Percentiles rank a stretch among this genome's conserved stretches.
Evolutionary conservation across 345 rosid species (phyloP).

Genomic region (Eucalyptus tenuipes): DNA sequence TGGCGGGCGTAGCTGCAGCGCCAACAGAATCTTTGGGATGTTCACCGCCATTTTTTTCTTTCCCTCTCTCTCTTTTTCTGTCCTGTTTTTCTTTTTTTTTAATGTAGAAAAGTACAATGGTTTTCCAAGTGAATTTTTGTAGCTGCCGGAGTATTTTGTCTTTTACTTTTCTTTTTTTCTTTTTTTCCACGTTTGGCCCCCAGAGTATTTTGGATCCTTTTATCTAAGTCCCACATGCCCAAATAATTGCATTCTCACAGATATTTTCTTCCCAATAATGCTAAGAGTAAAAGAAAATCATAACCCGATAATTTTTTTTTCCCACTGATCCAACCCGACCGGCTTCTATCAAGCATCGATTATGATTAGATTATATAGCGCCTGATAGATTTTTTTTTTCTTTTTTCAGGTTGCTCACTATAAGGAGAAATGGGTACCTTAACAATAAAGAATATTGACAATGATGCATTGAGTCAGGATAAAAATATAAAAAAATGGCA

Average conservation of each 20-base stretch:
- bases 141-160: background rate
- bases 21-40: background rate
- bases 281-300: background rate
- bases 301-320: accelerated
- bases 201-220: background rate
- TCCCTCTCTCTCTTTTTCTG: background rate
- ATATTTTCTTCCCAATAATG: background rate
- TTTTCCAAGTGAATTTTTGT: background rate
- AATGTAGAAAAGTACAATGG: background rate
- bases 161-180: background rate
- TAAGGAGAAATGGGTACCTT: background rate
- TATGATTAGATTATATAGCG: background rate
- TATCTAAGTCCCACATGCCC: background rate
- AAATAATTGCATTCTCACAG: background rate
- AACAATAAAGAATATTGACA: background rate
- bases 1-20: background rate
- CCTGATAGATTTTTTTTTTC: accelerated
- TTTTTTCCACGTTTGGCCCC: background rate
- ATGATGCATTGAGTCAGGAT: background rate
- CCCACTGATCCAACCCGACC: background rate
- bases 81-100: background rate
- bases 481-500: background rate
- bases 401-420: accelerated
- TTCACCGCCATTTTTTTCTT: background rate
- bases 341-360: background rate